Conservation (phyloP, 805 yeast species). For the Candida glaebosa region DNA sequence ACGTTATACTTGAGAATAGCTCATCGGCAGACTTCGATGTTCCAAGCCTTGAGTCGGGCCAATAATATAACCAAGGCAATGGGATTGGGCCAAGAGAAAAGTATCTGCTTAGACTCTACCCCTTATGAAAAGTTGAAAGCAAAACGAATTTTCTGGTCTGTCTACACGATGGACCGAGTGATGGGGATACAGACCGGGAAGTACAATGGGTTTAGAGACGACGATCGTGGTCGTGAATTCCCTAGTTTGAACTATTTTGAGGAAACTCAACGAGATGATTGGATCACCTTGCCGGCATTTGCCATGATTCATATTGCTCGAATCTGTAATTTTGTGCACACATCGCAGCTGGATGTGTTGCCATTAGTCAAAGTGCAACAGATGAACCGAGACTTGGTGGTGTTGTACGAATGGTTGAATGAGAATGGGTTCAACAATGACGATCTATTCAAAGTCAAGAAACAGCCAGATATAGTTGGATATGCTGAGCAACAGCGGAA, state of each 20-base stretch:
- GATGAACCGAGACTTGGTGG: conserved; percentile 27
- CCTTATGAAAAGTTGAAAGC: conserved; percentile 45
- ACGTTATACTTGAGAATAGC: conserved; percentile 32
- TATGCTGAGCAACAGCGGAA: conserved; percentile 5
- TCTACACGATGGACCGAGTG: conserved; percentile 51
- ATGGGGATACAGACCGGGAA: conserved; percentile 53
- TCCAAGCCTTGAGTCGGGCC: conserved; percentile 32
- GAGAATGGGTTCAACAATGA: conserved; percentile 31
- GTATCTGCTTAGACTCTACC: conserved; percentile 19
- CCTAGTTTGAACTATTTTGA: conserved; percentile 25
- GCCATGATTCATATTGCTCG: conserved; percentile 44
- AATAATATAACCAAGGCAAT: conserved; percentile 33
- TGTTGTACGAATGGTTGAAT: conserved; percentile 30
- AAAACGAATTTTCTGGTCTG: conserved; percentile 52
- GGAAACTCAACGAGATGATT: conserved; percentile 38
- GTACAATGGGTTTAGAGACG: conserved; percentile 30
- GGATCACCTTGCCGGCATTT: conserved; percentile 47
- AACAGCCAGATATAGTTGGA: conserved; percentile 5
- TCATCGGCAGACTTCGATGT: conserved; percentile 37
- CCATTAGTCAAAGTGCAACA: conserved; percentile 26
- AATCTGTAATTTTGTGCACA: conserved; percentile 34
- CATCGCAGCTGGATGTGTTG: conserved; percentile 22
- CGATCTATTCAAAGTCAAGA: conserved; percentile 13
- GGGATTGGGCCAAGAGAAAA: conserved; percentile 29
- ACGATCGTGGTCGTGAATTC: conserved; percentile 31